Evolutionary conservation across 2,329 filamentous ascomycete genomes (phyloP).

Genomic region (Claviceps sp.): DNA sequence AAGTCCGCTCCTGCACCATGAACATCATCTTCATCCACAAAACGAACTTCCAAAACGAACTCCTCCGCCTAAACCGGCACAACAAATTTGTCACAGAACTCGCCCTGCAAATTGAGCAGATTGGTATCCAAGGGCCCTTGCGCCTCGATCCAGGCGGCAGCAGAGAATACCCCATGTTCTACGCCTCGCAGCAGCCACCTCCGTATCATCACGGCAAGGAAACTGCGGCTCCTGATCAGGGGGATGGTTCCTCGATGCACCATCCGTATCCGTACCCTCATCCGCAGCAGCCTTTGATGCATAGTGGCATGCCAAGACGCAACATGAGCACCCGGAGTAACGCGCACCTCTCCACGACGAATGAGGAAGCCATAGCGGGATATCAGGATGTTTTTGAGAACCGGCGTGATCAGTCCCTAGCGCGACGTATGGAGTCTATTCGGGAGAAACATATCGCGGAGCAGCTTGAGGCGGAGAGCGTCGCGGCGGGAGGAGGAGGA

Average conservation of each 20-base stretch:
- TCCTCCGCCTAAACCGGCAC: constrained; percentile 74
- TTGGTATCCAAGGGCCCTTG: constrained; percentile 71
- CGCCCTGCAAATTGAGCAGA: constrained; percentile 71
- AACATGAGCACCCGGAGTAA: constrained; percentile 7
- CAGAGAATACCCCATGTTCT: constrained; percentile 53
- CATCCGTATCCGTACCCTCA: background rate
- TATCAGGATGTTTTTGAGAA: constrained; percentile 33
- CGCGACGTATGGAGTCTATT: constrained; percentile 24
- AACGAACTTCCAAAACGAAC: constrained; percentile 89
- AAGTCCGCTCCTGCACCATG: constrained; percentile 74
- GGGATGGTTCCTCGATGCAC: too few species aligned
- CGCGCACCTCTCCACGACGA: constrained; percentile 11
- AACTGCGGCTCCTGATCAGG: too few species aligned
- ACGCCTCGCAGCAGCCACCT: constrained; percentile 23
- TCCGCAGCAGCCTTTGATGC: constrained; percentile 5
- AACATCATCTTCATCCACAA: constrained; percentile 98
- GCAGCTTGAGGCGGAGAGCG: constrained; percentile 13
- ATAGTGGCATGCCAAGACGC: constrained; percentile 6
- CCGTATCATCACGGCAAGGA: constrained; percentile 5
- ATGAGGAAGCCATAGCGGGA: constrained; percentile 23
- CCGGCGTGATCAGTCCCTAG: constrained; percentile 23
- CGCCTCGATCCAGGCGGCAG: constrained; percentile 51
- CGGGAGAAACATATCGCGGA: constrained; percentile 22
- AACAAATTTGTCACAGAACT: constrained; percentile 92
- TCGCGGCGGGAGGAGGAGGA: background rate